Evolutionary conservation across 2,329 filamentous ascomycete species (phyloP).

Genomic region (Fusarium nisikadoi): DNA sequence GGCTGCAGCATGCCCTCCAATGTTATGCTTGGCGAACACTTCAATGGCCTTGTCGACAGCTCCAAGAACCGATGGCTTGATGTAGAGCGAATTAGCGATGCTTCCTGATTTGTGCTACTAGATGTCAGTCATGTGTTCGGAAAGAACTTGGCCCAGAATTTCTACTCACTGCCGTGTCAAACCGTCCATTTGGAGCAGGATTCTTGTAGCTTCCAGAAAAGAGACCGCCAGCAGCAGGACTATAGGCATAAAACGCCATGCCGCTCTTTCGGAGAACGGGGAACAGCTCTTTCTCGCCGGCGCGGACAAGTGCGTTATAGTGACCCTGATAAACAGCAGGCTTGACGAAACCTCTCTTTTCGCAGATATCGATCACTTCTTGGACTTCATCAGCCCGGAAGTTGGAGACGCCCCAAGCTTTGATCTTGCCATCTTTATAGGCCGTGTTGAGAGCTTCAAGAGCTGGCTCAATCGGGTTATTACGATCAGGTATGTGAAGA

Average conservation of each 20-base stretch:
- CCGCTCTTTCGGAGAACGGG: slow-evolving; percentile 54
- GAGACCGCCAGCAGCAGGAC: slow-evolving; percentile 40
- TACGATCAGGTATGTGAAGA: slow-evolving; percentile 49
- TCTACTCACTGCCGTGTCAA: slow-evolving; percentile 38
- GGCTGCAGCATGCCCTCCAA: slow-evolving; percentile 53
- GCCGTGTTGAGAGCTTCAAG: slow-evolving; percentile 55
- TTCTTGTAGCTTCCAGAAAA: slow-evolving; percentile 43
- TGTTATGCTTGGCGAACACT: slow-evolving; percentile 48
- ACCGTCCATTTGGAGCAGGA: slow-evolving; percentile 30
- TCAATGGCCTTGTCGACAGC: slow-evolving; percentile 43
- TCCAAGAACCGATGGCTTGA: slow-evolving; percentile 42
- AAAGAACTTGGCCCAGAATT: fast-evolving
- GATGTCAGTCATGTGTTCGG: fast-evolving
- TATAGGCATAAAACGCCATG: slow-evolving; percentile 58
- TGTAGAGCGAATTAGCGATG: slow-evolving; percentile 43
- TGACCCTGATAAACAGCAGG: slow-evolving; percentile 60
- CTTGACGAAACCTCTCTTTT: slow-evolving; percentile 52
- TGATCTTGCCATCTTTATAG: slow-evolving; percentile 55
- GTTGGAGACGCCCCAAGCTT: slow-evolving; percentile 59
- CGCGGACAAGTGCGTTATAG: slow-evolving; percentile 58
- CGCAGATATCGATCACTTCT: slow-evolving; percentile 55
- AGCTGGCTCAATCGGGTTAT: slow-evolving; percentile 55
- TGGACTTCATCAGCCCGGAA: slow-evolving; percentile 57
- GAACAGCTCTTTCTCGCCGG: slow-evolving; percentile 55
- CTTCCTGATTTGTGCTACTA: slow-evolving; percentile 29